These are phyloP conservation scores for Pseudomonodictys pantanalensis DNA, from an alignment of 495 filamentous ascomycete species.

Conservation along the genomic window DNA sequence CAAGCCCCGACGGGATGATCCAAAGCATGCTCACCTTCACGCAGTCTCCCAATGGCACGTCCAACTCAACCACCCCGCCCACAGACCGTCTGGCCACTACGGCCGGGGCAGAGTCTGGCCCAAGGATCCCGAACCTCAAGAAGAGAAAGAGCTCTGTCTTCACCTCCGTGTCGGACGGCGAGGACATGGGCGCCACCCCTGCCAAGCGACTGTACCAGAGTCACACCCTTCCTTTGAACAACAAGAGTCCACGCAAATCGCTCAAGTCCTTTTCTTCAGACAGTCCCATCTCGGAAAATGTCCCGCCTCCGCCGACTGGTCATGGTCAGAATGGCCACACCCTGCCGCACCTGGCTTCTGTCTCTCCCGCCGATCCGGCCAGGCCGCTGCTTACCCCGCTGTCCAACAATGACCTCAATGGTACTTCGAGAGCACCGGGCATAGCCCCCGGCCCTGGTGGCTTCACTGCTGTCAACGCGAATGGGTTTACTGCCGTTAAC, in stretches of 20 bases:
- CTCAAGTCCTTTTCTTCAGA: slow-evolving; percentile 4
- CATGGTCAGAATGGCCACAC: background rate
- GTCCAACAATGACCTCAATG: slow-evolving; percentile 18
- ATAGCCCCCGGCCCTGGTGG: background rate
- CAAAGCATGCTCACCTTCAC: background rate
- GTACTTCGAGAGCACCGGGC: background rate
- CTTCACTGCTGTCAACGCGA: slow-evolving; percentile 2
- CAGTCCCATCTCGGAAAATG: slow-evolving; percentile 6
- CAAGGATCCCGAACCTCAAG: background rate
- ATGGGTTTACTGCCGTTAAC: slow-evolving; percentile 18
- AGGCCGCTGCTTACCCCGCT: slow-evolving; percentile 17
- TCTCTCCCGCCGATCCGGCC: background rate
- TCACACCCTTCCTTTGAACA: background rate
- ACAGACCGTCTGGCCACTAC: background rate
- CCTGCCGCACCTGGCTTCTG: no score
- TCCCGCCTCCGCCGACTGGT: background rate
- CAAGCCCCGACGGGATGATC: background rate
- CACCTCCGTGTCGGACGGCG: slow-evolving; percentile 4
- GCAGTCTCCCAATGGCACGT: slow-evolving; percentile 17
- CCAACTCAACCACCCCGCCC: slow-evolving; percentile 1
- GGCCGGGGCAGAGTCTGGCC: background rate
- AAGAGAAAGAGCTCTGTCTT: slow-evolving; percentile 7
- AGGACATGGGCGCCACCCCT: background rate
- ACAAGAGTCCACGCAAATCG: slow-evolving; percentile 13
- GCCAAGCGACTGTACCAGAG: slow-evolving; percentile 8